These are phyloP conservation scores for Bretschneidera sinensis DNA, from an alignment of 345 rosid species.

Conservation along the genomic window DNA sequence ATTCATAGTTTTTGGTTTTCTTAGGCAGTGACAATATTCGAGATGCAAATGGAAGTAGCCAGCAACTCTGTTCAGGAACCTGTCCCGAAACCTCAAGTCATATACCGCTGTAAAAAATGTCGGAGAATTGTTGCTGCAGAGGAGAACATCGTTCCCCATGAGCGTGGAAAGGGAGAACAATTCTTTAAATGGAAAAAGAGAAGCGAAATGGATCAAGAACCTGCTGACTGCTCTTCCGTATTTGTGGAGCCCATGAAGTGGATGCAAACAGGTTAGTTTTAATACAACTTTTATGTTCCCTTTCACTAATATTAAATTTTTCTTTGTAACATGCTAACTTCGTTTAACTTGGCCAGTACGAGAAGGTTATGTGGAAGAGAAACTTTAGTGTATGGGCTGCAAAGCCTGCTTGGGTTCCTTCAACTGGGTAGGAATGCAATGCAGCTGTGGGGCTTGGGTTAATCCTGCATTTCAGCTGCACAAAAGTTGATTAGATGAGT, in stretches of 20 bases:
- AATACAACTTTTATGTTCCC: not conserved
- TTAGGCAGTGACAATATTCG: no score
- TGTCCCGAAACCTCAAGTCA: slow-evolving; percentile 36
- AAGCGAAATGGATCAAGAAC: no score
- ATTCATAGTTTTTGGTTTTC: no score
- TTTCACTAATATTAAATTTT: not conserved
- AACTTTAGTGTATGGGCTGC: no score
- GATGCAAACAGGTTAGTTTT: slow-evolving; percentile 63
- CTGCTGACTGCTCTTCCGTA: no score
- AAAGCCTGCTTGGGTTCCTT: no score
- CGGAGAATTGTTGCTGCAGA: slow-evolving; percentile 72
- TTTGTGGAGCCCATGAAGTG: no score
- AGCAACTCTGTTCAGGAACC: slow-evolving; percentile 21
- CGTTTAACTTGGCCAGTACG: slow-evolving; percentile 10
- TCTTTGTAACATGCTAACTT: slow-evolving; percentile 6
- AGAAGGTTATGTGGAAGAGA: no score
- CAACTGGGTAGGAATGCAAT: slow-evolving; percentile 96
- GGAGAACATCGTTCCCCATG: no score
- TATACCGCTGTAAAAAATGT: slow-evolving; percentile 83
- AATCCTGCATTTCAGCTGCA: slow-evolving; percentile 91
- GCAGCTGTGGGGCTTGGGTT: slow-evolving; percentile 91
- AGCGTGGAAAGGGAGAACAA: no score
- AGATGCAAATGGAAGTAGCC: slow-evolving; percentile 28
- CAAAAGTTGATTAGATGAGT: slow-evolving; percentile 69
- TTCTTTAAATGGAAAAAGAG: no score